Conservation (phyloP, 2,329 filamentous ascomycete species). For the Diaporthe citri region DNA sequence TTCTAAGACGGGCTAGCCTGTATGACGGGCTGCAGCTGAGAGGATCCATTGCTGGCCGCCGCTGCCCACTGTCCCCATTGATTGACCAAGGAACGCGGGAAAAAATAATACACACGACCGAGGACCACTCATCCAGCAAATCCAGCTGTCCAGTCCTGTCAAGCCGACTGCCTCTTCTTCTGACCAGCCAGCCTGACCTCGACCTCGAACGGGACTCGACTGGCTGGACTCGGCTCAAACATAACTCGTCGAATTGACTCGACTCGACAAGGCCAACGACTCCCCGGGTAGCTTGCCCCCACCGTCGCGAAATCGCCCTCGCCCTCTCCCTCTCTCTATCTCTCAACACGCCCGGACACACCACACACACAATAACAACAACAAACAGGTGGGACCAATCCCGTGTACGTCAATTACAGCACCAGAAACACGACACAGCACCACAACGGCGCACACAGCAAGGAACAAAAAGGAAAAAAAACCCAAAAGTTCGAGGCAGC, state of each 20-base stretch:
- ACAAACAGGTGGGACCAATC: constrained; percentile 27
- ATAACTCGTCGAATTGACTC: constrained; percentile 12
- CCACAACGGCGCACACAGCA: background rate
- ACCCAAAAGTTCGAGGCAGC: background rate
- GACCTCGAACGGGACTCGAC: constrained; percentile 11
- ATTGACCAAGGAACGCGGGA: constrained; percentile 40
- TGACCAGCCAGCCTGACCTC: background rate
- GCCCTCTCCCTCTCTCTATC: constrained; percentile 1
- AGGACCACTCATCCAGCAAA: constrained; percentile 15
- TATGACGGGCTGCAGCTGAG: constrained; percentile 31
- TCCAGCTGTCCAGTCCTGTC: constrained; percentile 22
- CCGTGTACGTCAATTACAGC: constrained; percentile 15
- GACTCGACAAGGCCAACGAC: constrained; percentile 8
- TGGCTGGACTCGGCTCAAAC: constrained; percentile 1
- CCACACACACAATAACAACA: constrained; percentile 8
- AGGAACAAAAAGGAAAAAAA: background rate
- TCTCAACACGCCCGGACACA: constrained; percentile 9
- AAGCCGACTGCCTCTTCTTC: constrained; percentile 21
- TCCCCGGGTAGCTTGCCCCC: constrained; percentile 4
- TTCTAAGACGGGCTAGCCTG: constrained; percentile 32
- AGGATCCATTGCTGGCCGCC: constrained; percentile 32
- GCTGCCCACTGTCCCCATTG: constrained; percentile 27
- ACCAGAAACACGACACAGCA: background rate
- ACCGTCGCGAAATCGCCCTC: constrained; percentile 14
- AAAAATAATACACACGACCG: constrained; percentile 16